Evolutionary conservation across 2,329 filamentous ascomycete species (phyloP).

Genomic region (Cladosporium sp.): DNA sequence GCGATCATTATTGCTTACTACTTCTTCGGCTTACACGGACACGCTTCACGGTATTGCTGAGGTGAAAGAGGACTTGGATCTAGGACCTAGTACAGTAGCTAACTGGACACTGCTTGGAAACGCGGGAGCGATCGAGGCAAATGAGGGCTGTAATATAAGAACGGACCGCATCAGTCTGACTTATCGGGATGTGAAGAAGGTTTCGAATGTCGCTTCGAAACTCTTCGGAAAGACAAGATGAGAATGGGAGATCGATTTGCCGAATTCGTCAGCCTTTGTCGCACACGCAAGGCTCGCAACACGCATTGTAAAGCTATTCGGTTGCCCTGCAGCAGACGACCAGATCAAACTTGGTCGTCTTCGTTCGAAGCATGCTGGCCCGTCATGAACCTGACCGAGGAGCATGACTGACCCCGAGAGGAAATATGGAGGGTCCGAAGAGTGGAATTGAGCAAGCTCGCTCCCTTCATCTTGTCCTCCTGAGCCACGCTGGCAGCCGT

Average conservation of each 20-base stretch:
- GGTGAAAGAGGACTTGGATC: conserved; percentile 55
- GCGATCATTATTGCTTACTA: conserved; percentile 70
- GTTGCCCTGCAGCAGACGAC: too few relatives aligned
- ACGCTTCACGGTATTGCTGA: conserved; percentile 71
- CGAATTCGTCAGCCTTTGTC: too few relatives aligned
- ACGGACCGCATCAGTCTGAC: conserved; percentile 65
- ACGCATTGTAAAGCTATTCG: too few relatives aligned
- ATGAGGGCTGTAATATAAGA: conserved; percentile 52
- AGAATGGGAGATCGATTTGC: not conserved
- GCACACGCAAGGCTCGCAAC: too few relatives aligned
- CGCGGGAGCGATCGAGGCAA: conserved; percentile 29
- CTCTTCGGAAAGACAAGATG: conserved; percentile 44
- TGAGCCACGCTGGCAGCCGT: too few relatives aligned
- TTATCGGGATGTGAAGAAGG: conserved; percentile 80
- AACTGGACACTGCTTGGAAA: conserved; percentile 66
- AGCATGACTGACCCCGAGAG: too few relatives aligned
- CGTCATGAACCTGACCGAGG: too few relatives aligned
- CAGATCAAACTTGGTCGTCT: too few relatives aligned
- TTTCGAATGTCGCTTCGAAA: conserved; percentile 66
- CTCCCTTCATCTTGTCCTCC: too few relatives aligned
- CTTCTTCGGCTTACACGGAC: conserved; percentile 59
- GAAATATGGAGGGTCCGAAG: too few relatives aligned
- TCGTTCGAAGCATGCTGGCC: too few relatives aligned
- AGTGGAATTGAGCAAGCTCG: too few relatives aligned
- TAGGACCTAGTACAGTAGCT: conserved; percentile 52